Conservation (phyloP, 139 green algal species). For the Gonium pectorale region DNA sequence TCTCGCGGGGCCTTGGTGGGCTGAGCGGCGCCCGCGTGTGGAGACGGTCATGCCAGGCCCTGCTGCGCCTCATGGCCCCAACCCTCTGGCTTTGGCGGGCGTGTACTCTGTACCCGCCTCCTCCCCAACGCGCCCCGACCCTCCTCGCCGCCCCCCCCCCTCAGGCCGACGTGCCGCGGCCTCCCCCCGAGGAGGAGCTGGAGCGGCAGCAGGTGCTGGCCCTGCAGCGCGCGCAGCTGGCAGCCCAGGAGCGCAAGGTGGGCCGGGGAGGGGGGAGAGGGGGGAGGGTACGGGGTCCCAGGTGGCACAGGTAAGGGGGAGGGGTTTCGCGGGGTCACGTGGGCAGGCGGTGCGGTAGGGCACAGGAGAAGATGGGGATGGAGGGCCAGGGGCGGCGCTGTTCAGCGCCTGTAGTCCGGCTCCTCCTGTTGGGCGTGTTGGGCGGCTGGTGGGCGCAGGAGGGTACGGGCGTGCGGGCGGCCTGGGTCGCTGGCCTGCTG, state of each 20-base stretch:
- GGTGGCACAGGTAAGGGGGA: too few relatives aligned
- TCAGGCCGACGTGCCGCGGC: slow-evolving; percentile 73
- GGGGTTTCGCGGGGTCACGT: neutral
- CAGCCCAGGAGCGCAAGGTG: slow-evolving; percentile 16
- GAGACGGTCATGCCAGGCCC: neutral
- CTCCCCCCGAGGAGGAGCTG: slow-evolving; percentile 68
- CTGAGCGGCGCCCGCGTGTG: neutral
- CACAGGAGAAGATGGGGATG: neutral
- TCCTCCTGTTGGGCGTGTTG: too few relatives aligned
- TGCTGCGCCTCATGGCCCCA: neutral
- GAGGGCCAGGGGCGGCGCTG: too few relatives aligned
- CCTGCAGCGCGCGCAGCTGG: slow-evolving; percentile 16
- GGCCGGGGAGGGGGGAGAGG: neutral
- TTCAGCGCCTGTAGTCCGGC: too few relatives aligned
- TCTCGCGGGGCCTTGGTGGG: too few relatives aligned
- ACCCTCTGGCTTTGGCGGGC: neutral
- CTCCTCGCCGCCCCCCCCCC: neutral
- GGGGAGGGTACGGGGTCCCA: too few relatives aligned
- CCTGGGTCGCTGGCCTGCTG: too few relatives aligned
- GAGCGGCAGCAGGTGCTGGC: slow-evolving; percentile 55
- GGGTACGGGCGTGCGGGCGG: too few relatives aligned
- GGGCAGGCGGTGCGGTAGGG: neutral
- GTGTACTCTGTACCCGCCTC: neutral
- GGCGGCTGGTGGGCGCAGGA: too few relatives aligned
- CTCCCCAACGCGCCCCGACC: neutral